These are phyloP conservation scores for Beta macrorhiza DNA, from an alignment of 179 eudicot genomes.

Conservation along the genomic window DNA sequence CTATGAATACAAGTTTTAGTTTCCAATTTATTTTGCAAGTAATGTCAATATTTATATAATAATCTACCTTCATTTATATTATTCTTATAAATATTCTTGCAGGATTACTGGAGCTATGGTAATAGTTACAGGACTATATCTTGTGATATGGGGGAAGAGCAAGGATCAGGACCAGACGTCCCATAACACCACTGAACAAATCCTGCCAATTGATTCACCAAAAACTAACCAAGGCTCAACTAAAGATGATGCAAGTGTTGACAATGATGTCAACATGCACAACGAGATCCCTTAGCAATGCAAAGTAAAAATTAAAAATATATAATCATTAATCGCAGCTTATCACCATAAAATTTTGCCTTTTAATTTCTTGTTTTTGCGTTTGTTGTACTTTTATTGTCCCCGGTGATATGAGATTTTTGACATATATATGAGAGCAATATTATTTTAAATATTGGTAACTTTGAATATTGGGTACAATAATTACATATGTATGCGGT, in stretches of 20 bases:
- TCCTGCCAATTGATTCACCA: conserved; percentile 10
- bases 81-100: not conserved
- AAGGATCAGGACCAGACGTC: conserved; percentile 25
- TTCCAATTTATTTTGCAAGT: not conserved
- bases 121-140: conserved; percentile 42
- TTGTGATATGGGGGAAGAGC: conserved; percentile 54
- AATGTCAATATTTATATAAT: not conserved
- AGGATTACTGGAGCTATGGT: conserved; percentile 47
- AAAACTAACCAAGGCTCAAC: not conserved
- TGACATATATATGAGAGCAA: too few relatives aligned
- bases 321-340: not conserved
- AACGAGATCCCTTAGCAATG: not conserved
- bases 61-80: not conserved
- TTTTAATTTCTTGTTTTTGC: not conserved
- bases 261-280: not conserved
- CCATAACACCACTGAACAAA: not conserved
- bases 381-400: not conserved
- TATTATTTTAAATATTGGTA: too few relatives aligned
- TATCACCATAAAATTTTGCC: not conserved
- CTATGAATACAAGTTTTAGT: too few relatives aligned
- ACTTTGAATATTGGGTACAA: too few relatives aligned
- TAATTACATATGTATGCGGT: too few relatives aligned
- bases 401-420: too few relatives aligned
- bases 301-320: not conserved
- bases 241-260: not conserved